A percentile compares a stretch with the other conserved stretches of the same genome.
Evolutionary conservation across 495 filamentous ascomycete genomes (phyloP).

Genomic region (Ramalina intermedia): DNA sequence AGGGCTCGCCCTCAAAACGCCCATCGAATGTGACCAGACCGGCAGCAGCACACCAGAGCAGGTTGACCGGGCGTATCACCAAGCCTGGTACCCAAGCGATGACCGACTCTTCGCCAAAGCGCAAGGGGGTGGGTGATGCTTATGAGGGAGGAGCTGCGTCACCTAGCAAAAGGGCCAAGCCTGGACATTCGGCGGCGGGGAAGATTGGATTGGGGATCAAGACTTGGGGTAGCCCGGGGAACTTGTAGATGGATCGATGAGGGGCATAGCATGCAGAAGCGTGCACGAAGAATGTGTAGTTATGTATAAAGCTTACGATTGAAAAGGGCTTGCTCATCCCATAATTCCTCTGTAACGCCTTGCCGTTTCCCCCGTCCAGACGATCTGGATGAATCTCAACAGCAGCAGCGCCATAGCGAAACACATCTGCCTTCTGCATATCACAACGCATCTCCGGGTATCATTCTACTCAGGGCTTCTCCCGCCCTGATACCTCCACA

Average conservation of each 20-base stretch:
- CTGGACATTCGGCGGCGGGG: conserved; percentile 25
- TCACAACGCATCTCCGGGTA: too few species aligned
- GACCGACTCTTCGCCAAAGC: conserved; percentile 33
- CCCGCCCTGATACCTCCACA: conserved; percentile 60
- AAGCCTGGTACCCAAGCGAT: conserved; percentile 33
- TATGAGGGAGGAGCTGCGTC: conserved; percentile 24
- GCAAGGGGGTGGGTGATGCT: conserved; percentile 38
- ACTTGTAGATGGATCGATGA: too few species aligned
- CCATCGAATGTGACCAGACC: conserved; percentile 26
- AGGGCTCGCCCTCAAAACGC: conserved; percentile 14
- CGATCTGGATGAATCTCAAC: too few species aligned
- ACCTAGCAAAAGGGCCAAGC: conserved; percentile 45
- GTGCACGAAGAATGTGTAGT: too few species aligned
- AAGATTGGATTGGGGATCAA: conserved; percentile 52
- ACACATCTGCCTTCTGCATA: too few species aligned
- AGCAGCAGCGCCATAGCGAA: too few species aligned
- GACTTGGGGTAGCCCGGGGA: conserved; percentile 18
- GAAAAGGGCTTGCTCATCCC: too few species aligned
- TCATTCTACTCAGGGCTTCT: conserved; percentile 24
- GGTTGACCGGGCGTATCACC: conserved; percentile 52
- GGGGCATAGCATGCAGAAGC: too few species aligned
- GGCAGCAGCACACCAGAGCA: conserved; percentile 31
- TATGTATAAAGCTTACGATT: too few species aligned
- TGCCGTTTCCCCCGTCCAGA: too few species aligned
- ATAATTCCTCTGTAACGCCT: too few species aligned